Evolutionary conservation across 2,329 filamentous ascomycete species (phyloP), one percentile per base, ranked within the genome.

Genomic region (Myriosclerotinia curreyana): DNA sequence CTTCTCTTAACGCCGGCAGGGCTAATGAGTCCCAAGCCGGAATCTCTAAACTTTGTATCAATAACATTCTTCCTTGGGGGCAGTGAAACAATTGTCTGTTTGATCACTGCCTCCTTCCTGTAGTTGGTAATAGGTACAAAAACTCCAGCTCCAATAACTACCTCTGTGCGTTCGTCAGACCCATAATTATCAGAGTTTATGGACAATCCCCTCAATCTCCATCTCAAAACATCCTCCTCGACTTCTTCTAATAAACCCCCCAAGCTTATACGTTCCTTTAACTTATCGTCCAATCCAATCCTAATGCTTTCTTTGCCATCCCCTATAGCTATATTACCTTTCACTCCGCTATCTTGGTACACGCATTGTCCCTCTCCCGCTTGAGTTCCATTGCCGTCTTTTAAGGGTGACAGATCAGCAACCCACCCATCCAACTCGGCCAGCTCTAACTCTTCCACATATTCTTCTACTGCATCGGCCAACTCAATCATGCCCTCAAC

Each of bases 391-490:
- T 22, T n/a, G 22, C 17, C 46, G 7, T 5, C 15, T 20, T 46
- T 46, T 28, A 9, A 46, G 20, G 42, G 25, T 11, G 25, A 17
- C 5, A 44, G 28, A 15, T 46, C 20, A 22, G 42, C 61, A 25
- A 58, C 44, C 60, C 61, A 58, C 17, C n/a, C 51, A 22, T 62
- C 42, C 7, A 62, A 34, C 5, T 58, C 44, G 6, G 51, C 61
- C 34, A 63, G 28, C 20, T 63, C 53, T 2, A 63, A 49, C 34
- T 63, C 61, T 31, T 63, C 61, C 52, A 63, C 42, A 34, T 58
- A 63, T 28, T 64, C 61, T 17, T 64, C 46, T 20, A 64, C 44
- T 11, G 36, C 25, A 42, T 64, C 61, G 17, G 53, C 53, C 3
- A 64, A 31, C 53, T 64, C 46, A 36, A 63, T 34, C 53, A 63